Conservation (phyloP, 371 early-diverging fungal genomes). For the Mucor racemosus region DNA sequence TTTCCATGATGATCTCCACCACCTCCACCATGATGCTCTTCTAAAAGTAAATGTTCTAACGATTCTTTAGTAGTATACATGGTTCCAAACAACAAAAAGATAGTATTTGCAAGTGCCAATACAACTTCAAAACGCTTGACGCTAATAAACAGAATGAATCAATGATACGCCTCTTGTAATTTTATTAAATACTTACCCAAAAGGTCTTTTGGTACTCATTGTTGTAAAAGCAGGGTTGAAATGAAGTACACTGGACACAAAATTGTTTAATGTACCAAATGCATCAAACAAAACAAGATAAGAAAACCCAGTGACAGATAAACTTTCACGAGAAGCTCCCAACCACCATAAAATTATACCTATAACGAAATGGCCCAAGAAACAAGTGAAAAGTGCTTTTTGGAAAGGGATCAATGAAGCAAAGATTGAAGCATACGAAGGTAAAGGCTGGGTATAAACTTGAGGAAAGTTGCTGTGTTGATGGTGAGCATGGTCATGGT, state of each 20-base stretch:
- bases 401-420: slow-evolving; percentile 51
- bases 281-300: slow-evolving; percentile 59
- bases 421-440: slow-evolving; percentile 40
- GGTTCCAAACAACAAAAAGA: slow-evolving; percentile 59
- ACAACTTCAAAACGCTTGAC: slow-evolving; percentile 54
- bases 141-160: slow-evolving; percentile 20
- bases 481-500: slow-evolving; percentile 25
- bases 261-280: slow-evolving; percentile 52
- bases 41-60: slow-evolving; percentile 57
- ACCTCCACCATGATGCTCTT: slow-evolving; percentile 27
- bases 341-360: slow-evolving; percentile 55
- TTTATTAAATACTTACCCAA: slow-evolving; percentile 42
- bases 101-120: slow-evolving; percentile 52
- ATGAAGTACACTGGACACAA: slow-evolving; percentile 52
- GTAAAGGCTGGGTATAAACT: slow-evolving; percentile 31
- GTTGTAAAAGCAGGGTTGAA: slow-evolving; percentile 41
- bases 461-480: slow-evolving; percentile 31
- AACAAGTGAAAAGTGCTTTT: slow-evolving; percentile 67
- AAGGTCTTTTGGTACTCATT: slow-evolving; percentile 52
- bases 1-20: slow-evolving; percentile 30
- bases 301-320: slow-evolving; percentile 52
- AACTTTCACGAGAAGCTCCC: slow-evolving; percentile 53
- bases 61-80: slow-evolving; percentile 63
- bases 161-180: not conserved
- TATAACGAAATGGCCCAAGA: slow-evolving; percentile 46